Percentiles rank a stretch among this genome's conserved stretches.
These are phyloP conservation scores for Clitoria ternatea DNA, from an alignment of 306 rosid genomes.

Conservation along the genomic window DNA sequence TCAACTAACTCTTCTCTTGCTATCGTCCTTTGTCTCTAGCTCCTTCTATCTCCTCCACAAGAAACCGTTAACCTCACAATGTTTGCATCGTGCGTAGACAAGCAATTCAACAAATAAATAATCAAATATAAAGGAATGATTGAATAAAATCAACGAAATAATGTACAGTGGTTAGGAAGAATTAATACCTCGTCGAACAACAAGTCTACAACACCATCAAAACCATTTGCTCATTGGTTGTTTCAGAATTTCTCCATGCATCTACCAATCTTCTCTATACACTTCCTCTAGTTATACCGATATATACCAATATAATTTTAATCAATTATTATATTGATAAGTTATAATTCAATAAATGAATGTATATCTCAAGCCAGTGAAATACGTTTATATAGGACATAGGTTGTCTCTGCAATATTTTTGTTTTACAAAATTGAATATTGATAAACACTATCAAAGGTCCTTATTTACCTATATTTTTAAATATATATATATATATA, in stretches of 20 bases:
- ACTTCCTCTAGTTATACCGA: no score
- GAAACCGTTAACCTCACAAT: slow-evolving; percentile 21
- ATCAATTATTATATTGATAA: no score
- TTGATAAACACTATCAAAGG: no score
- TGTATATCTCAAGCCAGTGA: no score
- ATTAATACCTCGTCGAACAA: neutral
- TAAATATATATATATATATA: no score
- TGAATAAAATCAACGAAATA: neutral
- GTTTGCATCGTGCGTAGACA: neutral
- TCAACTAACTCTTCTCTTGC: slow-evolving; percentile 31
- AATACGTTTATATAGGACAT: no score
- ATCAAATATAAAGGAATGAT: neutral
- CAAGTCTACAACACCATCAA: neutral
- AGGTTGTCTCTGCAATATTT: no score
- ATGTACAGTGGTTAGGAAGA: neutral
- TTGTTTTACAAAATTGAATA: no score
- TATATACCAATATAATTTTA: no score
- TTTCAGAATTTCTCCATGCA: neutral
- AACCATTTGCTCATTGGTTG: neutral
- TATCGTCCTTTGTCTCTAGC: neutral
- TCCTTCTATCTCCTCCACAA: slow-evolving; percentile 13
- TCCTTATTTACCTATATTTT: no score
- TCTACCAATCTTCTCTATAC: neutral
- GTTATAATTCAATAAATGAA: no score
- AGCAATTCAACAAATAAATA: neutral